Evolutionary conservation across 2,329 filamentous ascomycete species (phyloP), one percentile per base, ranked within the genome.

Genomic region (Colletotrichum sp.): DNA sequence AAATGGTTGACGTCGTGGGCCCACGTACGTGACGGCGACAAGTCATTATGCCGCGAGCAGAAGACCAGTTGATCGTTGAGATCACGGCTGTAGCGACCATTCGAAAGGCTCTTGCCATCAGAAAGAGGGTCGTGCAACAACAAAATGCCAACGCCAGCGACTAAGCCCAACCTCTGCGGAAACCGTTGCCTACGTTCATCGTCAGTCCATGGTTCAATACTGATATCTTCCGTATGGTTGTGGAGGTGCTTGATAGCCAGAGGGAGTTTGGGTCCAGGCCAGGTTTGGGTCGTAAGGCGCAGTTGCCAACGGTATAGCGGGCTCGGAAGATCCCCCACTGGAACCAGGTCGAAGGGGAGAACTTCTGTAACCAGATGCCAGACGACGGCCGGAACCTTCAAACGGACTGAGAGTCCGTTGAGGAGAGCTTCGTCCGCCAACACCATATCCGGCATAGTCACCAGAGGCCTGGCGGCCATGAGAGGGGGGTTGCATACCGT

Each of bases 291-390:
- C 68, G 39, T 66, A 71, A 13, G 49, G 32, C 57, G 9, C 30
- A 70, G 24, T 21, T 21, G 69, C 63, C 16, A 79, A 77, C 5
- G 83, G 81, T 6, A 83, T 82, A 36, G 85, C 83, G 7, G 86
- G 85, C 71, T 89, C 87, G 49, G 87, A 87, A 5, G 64, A 67
- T 28, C 84, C 84, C 34, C 85, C 85, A 32, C 84, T 86, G 7
- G 86, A 87, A 7, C 88, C 89, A 5, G 89, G 87, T 15, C 90
- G 86, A 69, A 90, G 83, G 6, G 89, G 88, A 2, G 88, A 90
- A 80, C 88, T 90, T 72, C 89, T 86, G 81, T 91, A 91, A 3
- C 85, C 85, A 8, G 84, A 84, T 34, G 84, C 80, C 34, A 88
- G 79, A 28, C 86, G 85, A 36, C 82, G 82, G 28, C 79, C 80